These are phyloP conservation scores for Beauveria australis DNA, from an alignment of 2,329 filamentous ascomycete genomes.

Conservation along the genomic window DNA sequence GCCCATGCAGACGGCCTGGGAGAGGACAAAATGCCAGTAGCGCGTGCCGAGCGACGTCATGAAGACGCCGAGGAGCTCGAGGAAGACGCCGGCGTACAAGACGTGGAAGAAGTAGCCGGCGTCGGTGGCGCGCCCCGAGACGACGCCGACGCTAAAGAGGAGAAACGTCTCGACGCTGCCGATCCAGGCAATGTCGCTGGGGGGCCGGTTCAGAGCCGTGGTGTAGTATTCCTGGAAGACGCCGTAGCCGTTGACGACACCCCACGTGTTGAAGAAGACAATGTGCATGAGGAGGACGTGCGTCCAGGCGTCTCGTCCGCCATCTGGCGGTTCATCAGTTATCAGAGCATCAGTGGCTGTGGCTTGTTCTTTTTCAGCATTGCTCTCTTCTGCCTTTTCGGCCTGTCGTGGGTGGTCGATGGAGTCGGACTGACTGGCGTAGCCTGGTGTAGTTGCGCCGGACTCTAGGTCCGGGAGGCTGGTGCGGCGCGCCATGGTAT, in stretches of 20 bases:
- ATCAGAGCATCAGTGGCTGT: background rate
- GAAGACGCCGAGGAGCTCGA: conserved; percentile 38
- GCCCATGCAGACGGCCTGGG: conserved; percentile 40
- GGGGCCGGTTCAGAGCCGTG: conserved; percentile 21
- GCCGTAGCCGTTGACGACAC: conserved; percentile 38
- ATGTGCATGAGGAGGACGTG: conserved; percentile 28
- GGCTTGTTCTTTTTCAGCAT: too few relatives aligned
- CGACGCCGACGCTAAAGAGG: conserved; percentile 31
- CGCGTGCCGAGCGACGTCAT: conserved; percentile 30
- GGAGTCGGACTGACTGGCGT: background rate
- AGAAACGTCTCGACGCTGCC: conserved; percentile 36
- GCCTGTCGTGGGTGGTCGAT: background rate
- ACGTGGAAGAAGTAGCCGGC: conserved; percentile 33
- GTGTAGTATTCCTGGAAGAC: conserved; percentile 39
- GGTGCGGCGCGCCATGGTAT: background rate
- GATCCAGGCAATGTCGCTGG: conserved; percentile 36
- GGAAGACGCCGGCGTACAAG: conserved; percentile 28
- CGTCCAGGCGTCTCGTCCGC: conserved; percentile 19
- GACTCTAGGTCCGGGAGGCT: conserved; percentile 1
- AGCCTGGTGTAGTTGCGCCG: background rate
- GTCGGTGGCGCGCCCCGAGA: conserved; percentile 35
- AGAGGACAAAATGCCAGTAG: conserved; percentile 43
- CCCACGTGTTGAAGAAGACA: conserved; percentile 36
- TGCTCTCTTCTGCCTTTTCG: background rate
- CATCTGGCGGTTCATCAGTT: conserved; percentile 11